Evolutionary conservation across 1,284 basidiomycete genomes (phyloP), one percentile per base, ranked within the genome.

Genomic region (Cystobasidium pallidum): DNA sequence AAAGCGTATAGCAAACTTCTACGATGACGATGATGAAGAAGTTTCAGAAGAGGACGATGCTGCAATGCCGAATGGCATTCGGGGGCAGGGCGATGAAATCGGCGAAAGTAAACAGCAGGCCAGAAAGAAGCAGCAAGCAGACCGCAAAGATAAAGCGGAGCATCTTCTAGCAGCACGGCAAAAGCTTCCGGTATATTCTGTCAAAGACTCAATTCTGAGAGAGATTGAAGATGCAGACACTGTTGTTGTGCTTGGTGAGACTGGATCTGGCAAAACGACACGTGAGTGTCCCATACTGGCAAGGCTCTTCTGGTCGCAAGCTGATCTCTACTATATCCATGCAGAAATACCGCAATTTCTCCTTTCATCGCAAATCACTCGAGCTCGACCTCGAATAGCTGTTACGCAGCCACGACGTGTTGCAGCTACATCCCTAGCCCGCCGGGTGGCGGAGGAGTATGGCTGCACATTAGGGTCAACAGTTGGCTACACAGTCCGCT

Each of bases 231-330:
- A 86, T 55, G 88, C 95, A 81, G 91, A 96, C 80, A 92, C 96
- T 2, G 90, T 91, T 0, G 88, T 99, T 63, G 85, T 99, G 28
- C 84, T 99, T 19, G 95, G 94, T 66, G 95, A 99, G 82, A 99
- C 95, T 0, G 96, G 95, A 43, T 96, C 93, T 30, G 95, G 95
- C 74, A 99, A 99, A 83, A 97, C 95, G 0, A 99, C 95, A 58
- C 94, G 91, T 92, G 82, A 76, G 89, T 84, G 30, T 7, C 1
- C 19, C n/a, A 4, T n/a, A 45, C n/a, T 8, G 11, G n/a, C 3
- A 3, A 8, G 6, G 28, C 2, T 32, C 30, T n/a, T 43, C 52
- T 1, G 11, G 21, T 13, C n/a, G n/a, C n/a, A n/a, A 66, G 43
- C 43, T 43, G 24, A 47, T 26, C 10, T 13, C 24, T 49, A 8